Evolutionary conservation across 305 asterid species (phyloP).

Genomic region (Coffea humblotiana): DNA sequence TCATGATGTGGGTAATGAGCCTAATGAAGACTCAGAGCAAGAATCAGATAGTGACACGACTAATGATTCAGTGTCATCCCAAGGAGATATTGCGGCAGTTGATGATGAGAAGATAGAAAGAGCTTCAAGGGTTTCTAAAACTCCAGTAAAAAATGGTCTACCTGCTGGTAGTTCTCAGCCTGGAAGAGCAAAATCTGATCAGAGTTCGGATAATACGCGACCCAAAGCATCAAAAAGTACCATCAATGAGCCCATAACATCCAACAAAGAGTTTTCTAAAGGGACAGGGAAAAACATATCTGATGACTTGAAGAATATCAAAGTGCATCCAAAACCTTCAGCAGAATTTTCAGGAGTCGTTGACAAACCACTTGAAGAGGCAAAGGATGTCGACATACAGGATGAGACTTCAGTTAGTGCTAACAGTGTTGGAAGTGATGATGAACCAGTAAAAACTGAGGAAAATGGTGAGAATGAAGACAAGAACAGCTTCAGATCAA

Average conservation of each 20-base stretch:
- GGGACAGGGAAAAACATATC: conserved; percentile 32
- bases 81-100: conserved; percentile 51
- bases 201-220: conserved; percentile 29
- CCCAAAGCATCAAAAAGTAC: conserved; percentile 40
- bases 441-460: conserved; percentile 38
- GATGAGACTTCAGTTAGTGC: conserved; percentile 49
- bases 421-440: conserved; percentile 48
- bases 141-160: conserved; percentile 28
- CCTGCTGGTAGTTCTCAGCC: conserved; percentile 31
- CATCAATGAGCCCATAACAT: conserved; percentile 31
- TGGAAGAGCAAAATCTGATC: conserved; percentile 46
- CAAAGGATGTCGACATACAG: conserved; percentile 37
- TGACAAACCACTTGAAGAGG: conserved; percentile 44
- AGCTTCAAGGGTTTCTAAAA: conserved; percentile 29
- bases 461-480: conserved; percentile 40
- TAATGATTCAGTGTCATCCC: conserved; percentile 69
- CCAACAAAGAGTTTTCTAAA: conserved; percentile 41
- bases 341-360: conserved; percentile 54
- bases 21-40: conserved; percentile 42
- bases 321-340: conserved; percentile 61
- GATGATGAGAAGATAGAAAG: conserved; percentile 64
- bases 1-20: conserved; percentile 55
- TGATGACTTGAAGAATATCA: conserved; percentile 52
- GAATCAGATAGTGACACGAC: conserved; percentile 74
- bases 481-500: conserved; percentile 39